Conservation (phyloP, 306 rosid species). For the Pyrus pyrifolia region DNA sequence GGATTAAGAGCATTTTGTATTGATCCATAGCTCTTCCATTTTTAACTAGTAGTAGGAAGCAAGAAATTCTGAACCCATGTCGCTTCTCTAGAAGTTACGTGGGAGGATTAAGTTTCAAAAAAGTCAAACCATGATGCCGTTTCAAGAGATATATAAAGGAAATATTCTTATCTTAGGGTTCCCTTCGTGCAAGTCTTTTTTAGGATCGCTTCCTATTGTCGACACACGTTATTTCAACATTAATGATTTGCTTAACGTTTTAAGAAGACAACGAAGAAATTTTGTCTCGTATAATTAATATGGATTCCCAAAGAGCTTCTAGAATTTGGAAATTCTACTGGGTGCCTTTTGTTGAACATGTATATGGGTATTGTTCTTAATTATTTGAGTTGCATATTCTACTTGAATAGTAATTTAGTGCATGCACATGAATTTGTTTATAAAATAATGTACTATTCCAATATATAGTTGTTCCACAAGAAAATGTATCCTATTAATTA, state of each 20-base stretch:
- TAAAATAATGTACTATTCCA: too few species aligned
- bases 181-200: not conserved
- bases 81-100: not conserved
- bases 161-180: slow-evolving; percentile 6
- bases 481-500: too few species aligned
- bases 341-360: not conserved
- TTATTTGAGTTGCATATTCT: too few species aligned
- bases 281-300: not conserved
- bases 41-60: not conserved
- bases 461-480: too few species aligned
- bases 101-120: not conserved
- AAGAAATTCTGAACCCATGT: not conserved
- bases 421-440: too few species aligned
- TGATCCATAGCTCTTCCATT: not conserved
- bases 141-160: not conserved
- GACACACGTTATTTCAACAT: not conserved
- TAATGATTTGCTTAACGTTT: not conserved
- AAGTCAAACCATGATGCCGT: slow-evolving; percentile 4
- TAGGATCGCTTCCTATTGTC: not conserved
- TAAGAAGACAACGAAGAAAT: not conserved
- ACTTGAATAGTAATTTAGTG: too few species aligned
- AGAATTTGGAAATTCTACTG: not conserved
- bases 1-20: too few species aligned
- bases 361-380: too few species aligned
- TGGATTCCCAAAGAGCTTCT: not conserved